Base-by-base conservation (phyloP, 495 filamentous ascomycete species). In the Durotheca rogersii region DNA sequence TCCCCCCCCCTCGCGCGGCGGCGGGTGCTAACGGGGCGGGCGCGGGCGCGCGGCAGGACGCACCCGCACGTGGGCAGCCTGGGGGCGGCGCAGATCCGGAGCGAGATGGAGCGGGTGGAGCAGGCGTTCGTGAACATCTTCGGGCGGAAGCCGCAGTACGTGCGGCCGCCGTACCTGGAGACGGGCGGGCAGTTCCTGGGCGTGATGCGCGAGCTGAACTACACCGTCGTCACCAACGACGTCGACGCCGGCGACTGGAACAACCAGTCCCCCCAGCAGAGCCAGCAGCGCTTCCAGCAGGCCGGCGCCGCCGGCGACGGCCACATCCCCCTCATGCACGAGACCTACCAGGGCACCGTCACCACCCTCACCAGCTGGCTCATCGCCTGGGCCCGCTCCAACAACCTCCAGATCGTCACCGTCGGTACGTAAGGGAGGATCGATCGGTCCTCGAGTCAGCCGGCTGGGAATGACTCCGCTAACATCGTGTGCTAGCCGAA, bases 261-360 rank as follows among this genome's bases (percentile, higher is more conserved):
- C 67, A 71, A 69, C 60, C 34, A 71, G 32, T 62, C 66, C 1
- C 69, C 75, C 2, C 19, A 52, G 47, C 66, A 72, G 64, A 74
- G 68, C 62, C 21, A 77, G 63, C 51, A 65, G 54, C 51, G 52
- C 41, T 78, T 81, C 62, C 41, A 58, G 20, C 53, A 63, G 30
- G 74, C 77, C 1, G 77, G 77, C 10, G 58, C 74, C 5, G 41
- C 51, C 7, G 77, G 76, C 5, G 71, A 72, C 35, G 77, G 76
- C 3, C 76, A 79, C 35, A 80, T 81, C 49, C 68, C 74, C 7
- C 65, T 81, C 27, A 80, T 80, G 76, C 78, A 81, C 52, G 78
- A 81, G 71, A 72, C 68, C 17, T 77, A 79, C 46, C 44, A 62
- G 16, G 51, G 60, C 17, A 80, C 76, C 2, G 76, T 78, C 9